phyloP scores from a whole-genome alignment of 768 basidiomycete species.

The Xerocomellus intermedius region DNA sequence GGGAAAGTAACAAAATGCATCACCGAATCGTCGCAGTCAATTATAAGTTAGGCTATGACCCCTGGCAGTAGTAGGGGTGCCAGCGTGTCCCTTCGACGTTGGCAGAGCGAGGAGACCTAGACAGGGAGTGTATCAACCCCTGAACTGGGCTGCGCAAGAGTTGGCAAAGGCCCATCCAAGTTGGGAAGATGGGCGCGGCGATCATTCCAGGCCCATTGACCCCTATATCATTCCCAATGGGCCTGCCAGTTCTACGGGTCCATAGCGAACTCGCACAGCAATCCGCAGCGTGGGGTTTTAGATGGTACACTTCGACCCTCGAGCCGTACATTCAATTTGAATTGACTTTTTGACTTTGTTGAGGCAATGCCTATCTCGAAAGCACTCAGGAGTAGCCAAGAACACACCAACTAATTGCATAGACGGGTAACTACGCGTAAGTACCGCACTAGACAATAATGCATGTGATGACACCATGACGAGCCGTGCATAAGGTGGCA shows the following conservation, averaged over 20 bases:
- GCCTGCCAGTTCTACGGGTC: background rate
- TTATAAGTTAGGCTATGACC: background rate
- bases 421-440: background rate
- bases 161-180: background rate
- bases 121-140: background rate
- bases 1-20: background rate
- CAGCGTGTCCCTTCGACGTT: background rate
- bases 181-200: background rate
- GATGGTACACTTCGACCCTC: background rate
- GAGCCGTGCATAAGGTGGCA: background rate
- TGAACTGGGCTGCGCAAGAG: background rate
- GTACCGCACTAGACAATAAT: background rate
- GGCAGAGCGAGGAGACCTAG: background rate
- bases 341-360: background rate
- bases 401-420: conserved; percentile 2
- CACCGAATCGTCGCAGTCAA: background rate
- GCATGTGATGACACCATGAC: background rate
- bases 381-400: background rate
- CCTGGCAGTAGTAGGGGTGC: background rate
- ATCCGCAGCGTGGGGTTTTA: conserved; percentile 9
- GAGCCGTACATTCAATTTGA: background rate
- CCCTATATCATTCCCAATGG: background rate
- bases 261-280: background rate
- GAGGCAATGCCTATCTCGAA: background rate
- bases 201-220: background rate